These are phyloP conservation scores for Stereocaulon alpinum DNA, from an alignment of 495 filamentous ascomycete genomes.

Conservation along the genomic window DNA sequence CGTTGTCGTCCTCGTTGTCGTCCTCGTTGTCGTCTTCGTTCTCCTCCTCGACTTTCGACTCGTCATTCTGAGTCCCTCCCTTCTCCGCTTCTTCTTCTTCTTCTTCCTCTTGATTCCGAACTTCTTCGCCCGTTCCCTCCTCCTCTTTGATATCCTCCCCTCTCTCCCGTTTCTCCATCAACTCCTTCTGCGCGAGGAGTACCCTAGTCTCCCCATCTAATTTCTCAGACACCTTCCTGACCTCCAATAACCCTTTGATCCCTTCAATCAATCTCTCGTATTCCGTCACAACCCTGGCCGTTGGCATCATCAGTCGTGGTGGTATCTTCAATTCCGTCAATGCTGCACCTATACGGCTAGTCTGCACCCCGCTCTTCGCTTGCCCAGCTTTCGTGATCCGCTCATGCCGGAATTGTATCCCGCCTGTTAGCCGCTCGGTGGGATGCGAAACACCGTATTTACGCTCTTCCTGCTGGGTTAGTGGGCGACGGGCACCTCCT, in stretches of 20 bases:
- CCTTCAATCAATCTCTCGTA: slow-evolving; percentile 71
- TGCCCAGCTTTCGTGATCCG: slow-evolving; percentile 70
- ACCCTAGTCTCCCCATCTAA: slow-evolving; percentile 73
- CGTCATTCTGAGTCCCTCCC: slow-evolving; percentile 20
- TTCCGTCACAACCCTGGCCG: slow-evolving; percentile 61
- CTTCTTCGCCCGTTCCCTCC: slow-evolving; percentile 1
- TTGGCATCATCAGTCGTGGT: slow-evolving; percentile 72
- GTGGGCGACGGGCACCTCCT: slow-evolving; percentile 14
- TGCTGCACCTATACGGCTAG: slow-evolving; percentile 64
- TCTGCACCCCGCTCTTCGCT: slow-evolving; percentile 74
- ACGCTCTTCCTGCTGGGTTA: slow-evolving; percentile 44
- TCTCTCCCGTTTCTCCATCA: slow-evolving; percentile 24
- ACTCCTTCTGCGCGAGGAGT: slow-evolving; percentile 53
- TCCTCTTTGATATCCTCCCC: slow-evolving; percentile 15
- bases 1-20: slow-evolving; percentile 9
- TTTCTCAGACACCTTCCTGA: slow-evolving; percentile 75
- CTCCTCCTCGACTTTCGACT: slow-evolving; percentile 26
- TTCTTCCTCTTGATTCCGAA: slow-evolving; percentile 16
- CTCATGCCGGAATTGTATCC: slow-evolving; percentile 74
- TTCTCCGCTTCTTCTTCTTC: slow-evolving; percentile 16
- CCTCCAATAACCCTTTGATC: slow-evolving; percentile 68
- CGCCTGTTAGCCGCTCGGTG: slow-evolving; percentile 66
- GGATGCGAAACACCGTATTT: slow-evolving; percentile 78
- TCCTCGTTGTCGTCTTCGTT: slow-evolving; percentile 27
- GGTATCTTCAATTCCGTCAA: slow-evolving; percentile 74